Percentiles rank a stretch among this genome's conserved stretches.
Evolutionary conservation across 345 rosid species (phyloP).

Genomic region (Eucalyptus tenuipes): DNA sequence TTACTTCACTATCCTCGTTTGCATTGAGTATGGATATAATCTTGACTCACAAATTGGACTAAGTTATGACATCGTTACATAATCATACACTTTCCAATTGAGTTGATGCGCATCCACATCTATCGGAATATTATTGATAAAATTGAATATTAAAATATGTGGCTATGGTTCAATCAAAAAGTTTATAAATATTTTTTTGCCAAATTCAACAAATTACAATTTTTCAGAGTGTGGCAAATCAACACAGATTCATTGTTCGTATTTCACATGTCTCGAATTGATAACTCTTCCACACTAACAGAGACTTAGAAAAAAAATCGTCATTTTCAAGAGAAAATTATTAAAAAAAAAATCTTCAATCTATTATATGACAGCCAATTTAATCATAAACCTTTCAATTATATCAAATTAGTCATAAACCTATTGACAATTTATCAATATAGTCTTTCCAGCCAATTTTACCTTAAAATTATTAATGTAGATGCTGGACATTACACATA

Average conservation of each 20-base stretch:
- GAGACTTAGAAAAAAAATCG: background rate
- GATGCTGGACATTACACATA: too few species aligned
- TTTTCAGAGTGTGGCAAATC: background rate
- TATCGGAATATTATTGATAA: background rate
- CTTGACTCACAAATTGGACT: background rate
- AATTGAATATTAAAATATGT: background rate
- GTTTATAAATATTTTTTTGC: background rate
- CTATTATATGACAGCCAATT: accelerated
- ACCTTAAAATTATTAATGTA: background rate
- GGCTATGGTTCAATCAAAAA: background rate
- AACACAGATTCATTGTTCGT: background rate
- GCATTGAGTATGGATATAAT: too few species aligned
- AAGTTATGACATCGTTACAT: background rate
- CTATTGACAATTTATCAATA: accelerated
- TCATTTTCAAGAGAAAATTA: background rate
- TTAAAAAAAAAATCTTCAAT: background rate
- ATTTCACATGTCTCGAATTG: background rate
- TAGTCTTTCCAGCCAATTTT: too few species aligned
- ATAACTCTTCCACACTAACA: background rate
- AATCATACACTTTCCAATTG: background rate
- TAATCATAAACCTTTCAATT: too few species aligned
- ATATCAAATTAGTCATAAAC: too few species aligned
- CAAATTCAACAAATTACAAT: background rate
- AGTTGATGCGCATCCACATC: background rate
- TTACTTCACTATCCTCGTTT: background rate